These are phyloP conservation scores for Lactarius pseudohatsudake DNA, from an alignment of 768 basidiomycete species.

Conservation along the genomic window DNA sequence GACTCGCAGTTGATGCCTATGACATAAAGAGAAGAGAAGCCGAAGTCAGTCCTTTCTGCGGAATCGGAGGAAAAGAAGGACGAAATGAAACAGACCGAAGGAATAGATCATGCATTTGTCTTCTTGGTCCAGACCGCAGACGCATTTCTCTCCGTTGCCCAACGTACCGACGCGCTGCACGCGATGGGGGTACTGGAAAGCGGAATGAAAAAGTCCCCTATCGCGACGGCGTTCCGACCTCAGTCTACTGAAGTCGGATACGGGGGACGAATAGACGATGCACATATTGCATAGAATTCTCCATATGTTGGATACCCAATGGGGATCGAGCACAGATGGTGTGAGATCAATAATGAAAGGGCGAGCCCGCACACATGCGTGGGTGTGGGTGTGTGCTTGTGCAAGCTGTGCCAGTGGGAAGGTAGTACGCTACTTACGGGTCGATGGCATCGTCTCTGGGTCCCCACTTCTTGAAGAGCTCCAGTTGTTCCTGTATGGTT, in stretches of 20 bases:
- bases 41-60: too few species aligned
- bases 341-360: neutral
- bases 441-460: constrained; percentile 3
- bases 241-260: neutral
- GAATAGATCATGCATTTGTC: constrained; percentile 51
- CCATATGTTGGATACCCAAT: constrained; percentile 6
- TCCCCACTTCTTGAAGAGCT: constrained; percentile 20
- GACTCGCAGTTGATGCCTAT: too few species aligned
- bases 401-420: too few species aligned
- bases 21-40: too few species aligned
- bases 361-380: too few species aligned
- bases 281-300: constrained; percentile 13
- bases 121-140: constrained; percentile 51
- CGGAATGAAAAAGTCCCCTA: constrained; percentile 55
- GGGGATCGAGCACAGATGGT: neutral
- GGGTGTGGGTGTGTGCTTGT: too few species aligned
- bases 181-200: constrained; percentile 51
- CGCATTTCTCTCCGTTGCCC: constrained; percentile 57
- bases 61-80: too few species aligned
- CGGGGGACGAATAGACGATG: neutral
- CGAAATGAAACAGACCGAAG: constrained; percentile 38
- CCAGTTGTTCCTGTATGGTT: neutral
- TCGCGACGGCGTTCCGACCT: neutral
- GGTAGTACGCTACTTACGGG: neutral
- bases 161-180: constrained; percentile 47